These are phyloP conservation scores for Xylariales sp. DNA, from an alignment of 2,329 filamentous ascomycete species.

Conservation along the genomic window DNA sequence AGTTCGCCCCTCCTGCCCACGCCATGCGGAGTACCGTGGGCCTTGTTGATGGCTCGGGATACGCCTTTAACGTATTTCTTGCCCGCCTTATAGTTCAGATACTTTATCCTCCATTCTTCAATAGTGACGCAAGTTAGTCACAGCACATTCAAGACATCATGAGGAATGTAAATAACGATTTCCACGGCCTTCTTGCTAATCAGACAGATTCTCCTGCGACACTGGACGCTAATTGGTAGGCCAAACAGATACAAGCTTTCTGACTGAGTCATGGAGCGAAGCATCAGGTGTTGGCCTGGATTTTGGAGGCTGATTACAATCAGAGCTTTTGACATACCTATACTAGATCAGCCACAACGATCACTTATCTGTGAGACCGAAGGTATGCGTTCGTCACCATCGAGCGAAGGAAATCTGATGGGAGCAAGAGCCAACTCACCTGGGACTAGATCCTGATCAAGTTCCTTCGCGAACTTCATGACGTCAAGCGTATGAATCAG, in stretches of 20 bases:
- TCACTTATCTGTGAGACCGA: neutral
- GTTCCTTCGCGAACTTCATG: conserved; percentile 71
- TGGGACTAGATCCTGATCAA: conserved; percentile 83
- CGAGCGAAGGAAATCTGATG: neutral
- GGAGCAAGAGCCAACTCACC: conserved; percentile 41
- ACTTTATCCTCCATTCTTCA: conserved; percentile 84
- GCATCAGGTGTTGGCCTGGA: no score
- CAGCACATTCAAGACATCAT: no score
- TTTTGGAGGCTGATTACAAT: no score
- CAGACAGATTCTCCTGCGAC: no score
- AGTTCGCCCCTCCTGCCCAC: conserved; percentile 26
- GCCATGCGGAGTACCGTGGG: conserved; percentile 46
- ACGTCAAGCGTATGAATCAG: conserved; percentile 21
- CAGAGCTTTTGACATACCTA: no score
- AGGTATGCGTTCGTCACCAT: neutral
- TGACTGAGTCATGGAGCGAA: no score
- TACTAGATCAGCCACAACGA: no score
- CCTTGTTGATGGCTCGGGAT: conserved; percentile 62
- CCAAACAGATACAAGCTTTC: no score
- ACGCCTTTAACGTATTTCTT: conserved; percentile 93
- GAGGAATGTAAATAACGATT: no score
- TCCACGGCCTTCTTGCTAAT: no score
- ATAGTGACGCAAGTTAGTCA: neutral
- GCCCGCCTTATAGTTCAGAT: conserved; percentile 90
- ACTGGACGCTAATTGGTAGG: no score